Evolutionary conservation across 371 early-diverging fungal species (phyloP), one percentile per base, ranked within the genome.

Genomic region (Actinomortierella wolfii): DNA sequence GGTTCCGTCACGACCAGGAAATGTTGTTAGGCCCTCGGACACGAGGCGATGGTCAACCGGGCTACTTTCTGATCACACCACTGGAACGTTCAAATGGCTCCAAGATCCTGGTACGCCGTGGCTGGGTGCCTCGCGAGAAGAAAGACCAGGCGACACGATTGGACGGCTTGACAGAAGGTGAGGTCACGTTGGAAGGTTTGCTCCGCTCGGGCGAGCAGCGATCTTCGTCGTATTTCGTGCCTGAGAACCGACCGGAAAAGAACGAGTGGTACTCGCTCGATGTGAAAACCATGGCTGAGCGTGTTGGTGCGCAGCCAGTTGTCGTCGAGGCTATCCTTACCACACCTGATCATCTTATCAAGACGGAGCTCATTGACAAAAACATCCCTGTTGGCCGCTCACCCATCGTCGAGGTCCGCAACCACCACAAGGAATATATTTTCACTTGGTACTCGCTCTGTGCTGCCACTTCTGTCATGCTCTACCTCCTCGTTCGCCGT

Each of bases 251-350:
- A 51, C 82, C 88, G 26, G 82, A 81, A 3, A 70, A 75, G 48
- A 87, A 89, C 56, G 81, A 91, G 64, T 97, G 97, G 97, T 92
- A 86, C 68, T 91, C 88, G 76, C 74, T 88, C 6, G 93, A 97
- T 69, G 68, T 93, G 18, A 84, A 86, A 13, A 81, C 82, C 7
- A 94, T 97, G 90, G 84, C 93, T 13, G 59, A 83, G 51, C 65
- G 77, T 58, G 79, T 86, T 0, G 79, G 79, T 20, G 77, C 93
- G 15, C 82, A 86, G 50, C 88, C 92, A 23, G 70, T 95, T 0
- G 68, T 95, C 24, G 76, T 95, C 17, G 96, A 95, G 65, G 78
- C 81, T 44, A 81, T 90, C 15, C 76, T 81, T 42, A 85, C 89
- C 77, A 84, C 51, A 55, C 82, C 62, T 39, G 47, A 45, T 3